These are phyloP conservation scores for Sporothrix sp. DNA, from an alignment of 2,329 filamentous ascomycete genomes.

Conservation along the genomic window DNA sequence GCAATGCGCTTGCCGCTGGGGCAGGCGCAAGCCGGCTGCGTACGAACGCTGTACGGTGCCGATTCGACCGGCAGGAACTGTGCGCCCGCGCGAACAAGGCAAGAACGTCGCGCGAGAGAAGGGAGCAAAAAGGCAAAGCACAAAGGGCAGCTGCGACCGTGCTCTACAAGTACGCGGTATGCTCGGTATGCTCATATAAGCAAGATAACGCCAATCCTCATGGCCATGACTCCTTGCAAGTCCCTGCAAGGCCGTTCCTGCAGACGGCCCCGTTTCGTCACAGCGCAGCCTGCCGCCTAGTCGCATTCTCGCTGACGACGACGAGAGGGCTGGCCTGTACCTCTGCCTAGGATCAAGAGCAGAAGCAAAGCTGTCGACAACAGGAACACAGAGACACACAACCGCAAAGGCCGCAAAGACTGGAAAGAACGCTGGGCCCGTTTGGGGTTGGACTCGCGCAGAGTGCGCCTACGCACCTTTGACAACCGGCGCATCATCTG, in stretches of 20 bases:
- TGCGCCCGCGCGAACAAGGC: background rate
- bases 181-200: background rate
- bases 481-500: constrained; percentile 7
- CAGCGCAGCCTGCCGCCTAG: background rate
- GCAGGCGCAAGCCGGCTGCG: constrained; percentile 1
- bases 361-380: no score
- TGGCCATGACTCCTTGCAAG: no score
- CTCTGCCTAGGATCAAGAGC: no score
- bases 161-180: background rate
- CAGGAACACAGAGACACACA: no score
- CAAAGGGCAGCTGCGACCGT: background rate
- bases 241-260: background rate
- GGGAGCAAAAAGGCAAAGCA: background rate
- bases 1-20: constrained; percentile 11
- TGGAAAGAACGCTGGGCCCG: constrained; percentile 3
- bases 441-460: constrained; percentile 7
- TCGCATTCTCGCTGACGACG: constrained; percentile 6
- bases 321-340: no score
- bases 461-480: constrained; percentile 1
- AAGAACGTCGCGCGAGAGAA: no score
- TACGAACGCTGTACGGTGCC: constrained; percentile 8
- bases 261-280: background rate
- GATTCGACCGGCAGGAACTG: constrained; percentile 11
- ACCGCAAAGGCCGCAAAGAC: no score
- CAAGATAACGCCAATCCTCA: no score